These are phyloP conservation scores for Aspergillus avenaceus DNA, from an alignment of 495 filamentous ascomycete species.

Conservation along the genomic window DNA sequence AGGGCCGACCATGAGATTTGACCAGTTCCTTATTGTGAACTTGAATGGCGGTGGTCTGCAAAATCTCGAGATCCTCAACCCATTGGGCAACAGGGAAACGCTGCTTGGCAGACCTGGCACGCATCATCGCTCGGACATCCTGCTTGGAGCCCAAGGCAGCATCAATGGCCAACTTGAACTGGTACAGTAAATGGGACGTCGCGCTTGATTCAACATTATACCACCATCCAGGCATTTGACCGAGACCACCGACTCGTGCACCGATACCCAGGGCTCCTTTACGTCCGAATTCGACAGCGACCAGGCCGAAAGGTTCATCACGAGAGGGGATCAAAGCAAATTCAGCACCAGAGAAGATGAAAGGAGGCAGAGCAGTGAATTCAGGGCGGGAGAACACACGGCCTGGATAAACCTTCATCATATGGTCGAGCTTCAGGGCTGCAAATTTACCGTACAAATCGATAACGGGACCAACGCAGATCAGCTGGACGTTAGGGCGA, in stretches of 20 bases:
- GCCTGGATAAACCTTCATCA: conserved; percentile 70
- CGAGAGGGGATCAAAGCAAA: conserved; percentile 75
- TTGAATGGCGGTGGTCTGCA: conserved; percentile 53
- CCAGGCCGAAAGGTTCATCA: conserved; percentile 75
- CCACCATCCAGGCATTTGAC: conserved; percentile 78
- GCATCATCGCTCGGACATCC: conserved; percentile 59
- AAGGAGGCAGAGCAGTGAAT: conserved; percentile 69
- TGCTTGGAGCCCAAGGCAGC: conserved; percentile 58
- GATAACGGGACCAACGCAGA: conserved; percentile 69
- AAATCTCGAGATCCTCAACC: conserved; percentile 58
- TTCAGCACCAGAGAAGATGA: conserved; percentile 73
- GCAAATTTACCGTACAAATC: conserved; percentile 77
- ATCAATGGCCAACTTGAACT: conserved; percentile 66
- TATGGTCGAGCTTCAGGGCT: conserved; percentile 62
- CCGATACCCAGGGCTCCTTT: conserved; percentile 76
- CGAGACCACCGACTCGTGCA: conserved; percentile 59
- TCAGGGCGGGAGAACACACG: conserved; percentile 72
- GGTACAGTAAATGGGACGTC: conserved; percentile 62
- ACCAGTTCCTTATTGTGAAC: conserved; percentile 36
- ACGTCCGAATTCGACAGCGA: conserved; percentile 74
- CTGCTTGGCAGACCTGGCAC: conserved; percentile 68
- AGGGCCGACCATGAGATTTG: conserved; percentile 26
- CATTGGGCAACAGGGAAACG: conserved; percentile 72
- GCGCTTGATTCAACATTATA: conserved; percentile 64
- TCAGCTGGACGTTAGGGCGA: conserved; percentile 61